Base-by-base conservation (phyloP, 768 basidiomycete genomes). In the Leccinellum albellum region DNA sequence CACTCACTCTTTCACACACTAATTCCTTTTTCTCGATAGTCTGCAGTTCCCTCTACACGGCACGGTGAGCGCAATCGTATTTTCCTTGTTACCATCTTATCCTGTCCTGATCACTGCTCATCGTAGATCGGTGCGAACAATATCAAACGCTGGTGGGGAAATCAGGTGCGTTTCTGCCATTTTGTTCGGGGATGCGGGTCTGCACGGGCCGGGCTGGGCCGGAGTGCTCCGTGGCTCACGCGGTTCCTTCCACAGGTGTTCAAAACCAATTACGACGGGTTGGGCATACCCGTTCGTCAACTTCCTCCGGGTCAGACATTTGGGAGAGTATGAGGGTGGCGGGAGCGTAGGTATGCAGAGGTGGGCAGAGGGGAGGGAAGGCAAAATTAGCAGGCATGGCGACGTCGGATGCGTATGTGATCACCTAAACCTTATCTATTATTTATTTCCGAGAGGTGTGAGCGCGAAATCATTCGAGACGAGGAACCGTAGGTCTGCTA, bases 91-190 rank as follows among this genome's bases (percentile, higher is more conserved):
- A 13, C 4, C 14, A 6, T 1, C 33, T 4, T 26, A 3, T 8
- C 20, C 4, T 31, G 17, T 50, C 14, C 37, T 17, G 17, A 17
- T 4, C 23, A 21, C 23, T 3, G 29, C 23, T 17, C 32, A 5
- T 48, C 33, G 21, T 26, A 71, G 70, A 64, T 71, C 20, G 67
- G 69, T 6, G 1, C 23, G 23, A 37, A 45, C 13, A 58, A 47
- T 2, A 33, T 71, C 35, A 62, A 60, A 4, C 29, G 15, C 1
- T 71, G 70, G 70, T 73, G 70, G 70, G 70, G 70, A 8, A 71
- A 71, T 51, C 59, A 33, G 31, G 70, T 29, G 1, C 47, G 47
- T 29, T n/a, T 26, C 1, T 26, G 26, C 26, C 26, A 6, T 28
- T 28, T 28, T 28, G 26, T 8, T 31, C 31, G 31, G 31, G 14